Evolutionary conservation across 2,329 filamentous ascomycete genomes (phyloP).

Genomic region (Colletotrichum limetticola): DNA sequence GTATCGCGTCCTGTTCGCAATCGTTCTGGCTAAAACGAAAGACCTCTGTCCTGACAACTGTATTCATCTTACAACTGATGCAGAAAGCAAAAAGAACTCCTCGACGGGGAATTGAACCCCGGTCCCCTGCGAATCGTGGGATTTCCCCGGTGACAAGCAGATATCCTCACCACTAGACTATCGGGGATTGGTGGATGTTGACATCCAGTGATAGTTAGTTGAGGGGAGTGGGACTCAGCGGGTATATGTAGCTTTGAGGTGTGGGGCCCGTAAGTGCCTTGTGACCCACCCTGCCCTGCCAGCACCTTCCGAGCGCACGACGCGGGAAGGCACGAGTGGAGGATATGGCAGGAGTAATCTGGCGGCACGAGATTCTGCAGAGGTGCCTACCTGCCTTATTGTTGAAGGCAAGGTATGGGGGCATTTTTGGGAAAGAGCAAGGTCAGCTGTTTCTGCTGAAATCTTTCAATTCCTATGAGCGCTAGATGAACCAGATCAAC

Average conservation of each 20-base stretch:
- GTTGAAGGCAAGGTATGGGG: too few relatives aligned
- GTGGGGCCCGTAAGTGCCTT: too few relatives aligned
- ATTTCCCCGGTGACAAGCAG: slow-evolving; percentile 17
- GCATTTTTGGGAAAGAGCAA: too few relatives aligned
- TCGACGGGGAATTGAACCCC: slow-evolving; percentile 36
- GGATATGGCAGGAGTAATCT: too few relatives aligned
- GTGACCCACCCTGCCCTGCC: neutral
- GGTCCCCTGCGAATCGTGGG: slow-evolving; percentile 26
- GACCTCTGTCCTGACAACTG: neutral
- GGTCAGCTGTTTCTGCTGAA: too few relatives aligned
- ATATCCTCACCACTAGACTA: slow-evolving; percentile 37
- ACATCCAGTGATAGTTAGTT: slow-evolving; percentile 13
- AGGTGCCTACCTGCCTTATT: too few relatives aligned
- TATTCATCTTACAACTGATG: neutral
- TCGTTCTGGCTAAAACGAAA: neutral
- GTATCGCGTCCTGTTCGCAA: neutral
- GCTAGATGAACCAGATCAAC: too few relatives aligned
- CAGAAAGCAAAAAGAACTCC: slow-evolving; percentile 20
- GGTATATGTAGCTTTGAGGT: fast-evolving
- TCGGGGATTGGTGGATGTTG: slow-evolving; percentile 20
- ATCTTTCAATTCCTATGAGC: too few relatives aligned
- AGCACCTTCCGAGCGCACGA: neutral
- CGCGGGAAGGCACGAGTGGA: too few relatives aligned
- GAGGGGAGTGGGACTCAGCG: fast-evolving
- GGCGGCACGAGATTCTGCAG: too few relatives aligned